phyloP scores from a whole-genome alignment of 2,329 filamentous ascomycete species.

The Penicillium crustosum region DNA sequence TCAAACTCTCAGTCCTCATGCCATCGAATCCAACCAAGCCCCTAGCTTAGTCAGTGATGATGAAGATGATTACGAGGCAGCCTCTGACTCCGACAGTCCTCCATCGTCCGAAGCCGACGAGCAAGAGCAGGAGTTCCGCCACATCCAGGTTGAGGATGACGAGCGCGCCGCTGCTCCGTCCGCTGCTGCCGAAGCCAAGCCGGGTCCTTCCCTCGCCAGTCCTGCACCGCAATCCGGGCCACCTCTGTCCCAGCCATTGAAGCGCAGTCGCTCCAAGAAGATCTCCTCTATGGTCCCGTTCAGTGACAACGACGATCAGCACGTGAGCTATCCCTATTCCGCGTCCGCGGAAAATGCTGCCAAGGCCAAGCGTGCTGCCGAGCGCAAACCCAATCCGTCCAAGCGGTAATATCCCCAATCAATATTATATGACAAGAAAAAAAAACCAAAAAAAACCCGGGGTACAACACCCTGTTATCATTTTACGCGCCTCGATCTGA shows the following conservation, averaged over 20 bases:
- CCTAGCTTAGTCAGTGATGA: slow-evolving; percentile 79
- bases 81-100: slow-evolving; percentile 63
- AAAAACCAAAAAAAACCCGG: neutral
- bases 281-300: slow-evolving; percentile 30
- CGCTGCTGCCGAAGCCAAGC: slow-evolving; percentile 35
- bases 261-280: slow-evolving; percentile 34
- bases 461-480: neutral
- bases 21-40: slow-evolving; percentile 70
- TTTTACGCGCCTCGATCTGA: neutral
- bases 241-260: slow-evolving; percentile 33
- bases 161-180: slow-evolving; percentile 41
- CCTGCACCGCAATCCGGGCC: slow-evolving; percentile 28
- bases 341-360: slow-evolving; percentile 33
- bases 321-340: slow-evolving; percentile 38
- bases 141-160: slow-evolving; percentile 49
- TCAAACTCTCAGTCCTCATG: slow-evolving; percentile 67
- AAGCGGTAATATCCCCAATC: slow-evolving; percentile 9
- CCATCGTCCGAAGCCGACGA: slow-evolving; percentile 53
- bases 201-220: slow-evolving; percentile 33
- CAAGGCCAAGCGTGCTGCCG: slow-evolving; percentile 30
- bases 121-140: slow-evolving; percentile 50
- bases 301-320: slow-evolving; percentile 36
- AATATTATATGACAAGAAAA: neutral
- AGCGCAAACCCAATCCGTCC: slow-evolving; percentile 24
- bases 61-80: slow-evolving; percentile 66